Conservation (phyloP, 75 land plant genomes). For the Adiantum capillusveneris region DNA sequence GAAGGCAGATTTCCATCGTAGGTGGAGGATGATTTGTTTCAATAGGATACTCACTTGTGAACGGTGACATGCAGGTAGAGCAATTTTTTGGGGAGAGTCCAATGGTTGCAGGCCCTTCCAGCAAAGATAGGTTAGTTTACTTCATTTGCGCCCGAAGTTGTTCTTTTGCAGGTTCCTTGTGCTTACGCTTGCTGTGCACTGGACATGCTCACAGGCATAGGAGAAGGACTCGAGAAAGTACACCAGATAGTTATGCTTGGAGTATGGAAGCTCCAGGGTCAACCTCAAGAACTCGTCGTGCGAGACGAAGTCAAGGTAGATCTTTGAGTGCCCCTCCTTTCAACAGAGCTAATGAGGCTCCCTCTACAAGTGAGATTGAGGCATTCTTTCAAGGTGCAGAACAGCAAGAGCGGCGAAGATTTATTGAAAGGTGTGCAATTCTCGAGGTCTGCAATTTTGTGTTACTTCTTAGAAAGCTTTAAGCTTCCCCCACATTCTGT, state of each 20-base stretch:
- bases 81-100: slow-evolving; percentile 5
- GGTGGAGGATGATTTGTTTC: too few species aligned
- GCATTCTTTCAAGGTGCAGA: slow-evolving; percentile 7
- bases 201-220: neutral
- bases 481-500: neutral
- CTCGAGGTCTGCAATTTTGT: neutral
- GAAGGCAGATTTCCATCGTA: too few species aligned
- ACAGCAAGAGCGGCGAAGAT: slow-evolving; percentile 2
- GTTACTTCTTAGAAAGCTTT: neutral
- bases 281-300: neutral
- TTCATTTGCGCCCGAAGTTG: too few species aligned
- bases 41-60: too few species aligned
- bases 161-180: too few species aligned
- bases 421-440: neutral
- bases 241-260: neutral
- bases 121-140: neutral
- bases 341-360: slow-evolving; percentile 7
- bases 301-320: neutral
- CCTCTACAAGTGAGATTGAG: slow-evolving; percentile 2
- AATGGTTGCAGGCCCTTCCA: neutral
- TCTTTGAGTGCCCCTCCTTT: slow-evolving; percentile 7
- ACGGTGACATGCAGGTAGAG: slow-evolving; percentile 3
- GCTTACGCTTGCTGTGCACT: too few species aligned
- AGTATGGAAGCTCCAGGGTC: slow-evolving; percentile 6
- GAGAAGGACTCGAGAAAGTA: slow-evolving; percentile 1